Base-by-base conservation (phyloP, 352 stramenopile genomes). In the Aphanomyces euteiches region DNA sequence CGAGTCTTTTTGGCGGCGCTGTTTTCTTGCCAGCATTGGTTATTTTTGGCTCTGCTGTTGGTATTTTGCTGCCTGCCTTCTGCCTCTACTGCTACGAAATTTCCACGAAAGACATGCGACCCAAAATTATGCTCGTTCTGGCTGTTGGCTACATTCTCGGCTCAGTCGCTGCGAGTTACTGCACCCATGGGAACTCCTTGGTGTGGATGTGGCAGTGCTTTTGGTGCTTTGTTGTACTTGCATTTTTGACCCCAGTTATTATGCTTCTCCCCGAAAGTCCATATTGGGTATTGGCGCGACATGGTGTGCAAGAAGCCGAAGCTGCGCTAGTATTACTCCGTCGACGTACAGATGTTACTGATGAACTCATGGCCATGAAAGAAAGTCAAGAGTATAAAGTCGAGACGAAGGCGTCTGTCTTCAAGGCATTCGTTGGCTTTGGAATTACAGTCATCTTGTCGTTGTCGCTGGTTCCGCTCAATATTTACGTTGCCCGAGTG, bases 31-130 rank as follows among this genome's bases (percentile, higher is more conserved):
- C 82, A 57, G 82, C 83, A 39, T 81, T 91, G 37, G 77, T 78
- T 56, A 66, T 89, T 19, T 77, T 93, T n/a, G 81, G 82, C 4
- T 74, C 73, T 19, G 78, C 85, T 0, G 75, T 89, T 39, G 85
- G 85, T 47, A 78, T 93, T 34, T 64, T 93, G 21, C 58, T 91
- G n/a, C 85, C 84, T 5, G 86, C 83, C 12, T 66, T 93, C 21
- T 75, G 82, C 1, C 78, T 90, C 50, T 93, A 93, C 76, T 90
- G 90, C 59, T 93, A 75, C 58, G 85, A 93, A 50, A 93, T 93
- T 59, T 88, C 85, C 50, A 90, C 85, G 15, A 82, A 81, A 60
- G 85, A 93, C 3, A 83, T 91, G 81, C 83, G 85, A 37, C 82
- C 79, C 54, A 90, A 90, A 57, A 79, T 81, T 19, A 79, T 93